Percentiles rank a stretch among this genome's conserved stretches.
Evolutionary conservation across 805 yeast species (phyloP).

Genomic region (Starmerella geochares): DNA sequence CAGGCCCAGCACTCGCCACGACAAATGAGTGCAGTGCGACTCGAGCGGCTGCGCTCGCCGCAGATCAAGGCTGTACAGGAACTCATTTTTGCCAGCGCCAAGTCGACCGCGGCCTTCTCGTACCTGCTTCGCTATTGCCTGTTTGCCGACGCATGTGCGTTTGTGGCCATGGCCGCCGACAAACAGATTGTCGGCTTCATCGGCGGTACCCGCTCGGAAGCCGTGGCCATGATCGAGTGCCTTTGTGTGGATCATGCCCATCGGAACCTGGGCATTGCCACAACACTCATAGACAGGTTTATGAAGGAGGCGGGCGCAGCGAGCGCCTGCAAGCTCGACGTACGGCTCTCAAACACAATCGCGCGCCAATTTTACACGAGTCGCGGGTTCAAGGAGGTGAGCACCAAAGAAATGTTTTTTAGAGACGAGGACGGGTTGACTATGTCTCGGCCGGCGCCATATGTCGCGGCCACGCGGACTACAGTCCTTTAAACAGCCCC

Average conservation of each 20-base stretch:
- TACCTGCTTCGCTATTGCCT: slow-evolving; percentile 15
- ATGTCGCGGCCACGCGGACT: background rate
- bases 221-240: slow-evolving; percentile 8
- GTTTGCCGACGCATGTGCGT: slow-evolving; percentile 8
- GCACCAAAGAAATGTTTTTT: slow-evolving; percentile 10
- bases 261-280: slow-evolving; percentile 15
- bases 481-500: background rate
- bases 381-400: slow-evolving; percentile 13
- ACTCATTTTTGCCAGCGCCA: slow-evolving; percentile 7
- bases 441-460: slow-evolving; percentile 7
- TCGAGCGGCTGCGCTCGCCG: slow-evolving; percentile 4
- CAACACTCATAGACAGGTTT: slow-evolving; percentile 8
- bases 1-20: background rate
- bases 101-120: slow-evolving; percentile 4
- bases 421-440: slow-evolving; percentile 14
- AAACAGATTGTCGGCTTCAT: slow-evolving; percentile 8
- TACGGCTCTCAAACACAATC: slow-evolving; percentile 10
- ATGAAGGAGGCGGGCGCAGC: background rate
- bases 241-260: slow-evolving; percentile 13
- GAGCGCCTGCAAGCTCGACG: slow-evolving; percentile 11
- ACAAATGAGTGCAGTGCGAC: background rate
- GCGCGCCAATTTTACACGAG: slow-evolving; percentile 14
- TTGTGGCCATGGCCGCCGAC: slow-evolving; percentile 3
- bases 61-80: background rate
- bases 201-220: slow-evolving; percentile 9